Evolutionary conservation across 2,329 filamentous ascomycete species (phyloP), one percentile per base, ranked within the genome.

Genomic region (Elsinoe ampelina): DNA sequence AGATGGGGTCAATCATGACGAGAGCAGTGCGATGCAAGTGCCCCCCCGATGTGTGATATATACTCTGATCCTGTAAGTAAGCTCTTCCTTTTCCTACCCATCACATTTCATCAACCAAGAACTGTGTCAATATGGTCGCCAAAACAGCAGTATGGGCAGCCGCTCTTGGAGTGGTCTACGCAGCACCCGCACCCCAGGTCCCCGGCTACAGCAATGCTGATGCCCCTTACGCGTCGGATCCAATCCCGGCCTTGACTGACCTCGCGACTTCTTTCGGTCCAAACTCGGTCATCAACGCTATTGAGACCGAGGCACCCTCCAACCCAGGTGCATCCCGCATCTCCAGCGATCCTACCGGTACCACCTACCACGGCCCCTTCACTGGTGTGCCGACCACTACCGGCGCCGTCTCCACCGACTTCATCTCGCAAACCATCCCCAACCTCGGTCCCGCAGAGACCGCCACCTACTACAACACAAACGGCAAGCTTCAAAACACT

Each of bases 281-380:
- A 11, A 70, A 73, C 62, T 76, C 74, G 47, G 67, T 71, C 54
- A 63, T 77, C 50, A 63, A 71, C 42, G 73, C 72, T 57, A 66
- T 70, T 59, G 38, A 60, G 47, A 69, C 63, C 51, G 60, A 57
- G 5, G 66, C 66, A 38, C 68, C 63, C 58, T 56, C 68, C 38
- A 63, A 69, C 42, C 67, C 70, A 48, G 72, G 68, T 34, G 70
- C 67, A 35, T 72, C 79, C 3, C 70, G 76, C 58, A 66, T 75
- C 54, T 79, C 74, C 60, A 72, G 72, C 51, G 43, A 69, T 57
- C 69, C 77, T 13, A 80, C 77, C 34, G 79, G 85, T 32, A 74
- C 81, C 3, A 85, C 83, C 1, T 81, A 78, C 4, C 86, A 92
- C 66, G 86, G 86, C 0, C 78, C 85, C 0, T 92, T 76, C 68